Evolutionary conservation across 768 basidiomycete genomes (phyloP), one percentile per base, ranked within the genome.

Genomic region (Lactarius pseudohatsudake): DNA sequence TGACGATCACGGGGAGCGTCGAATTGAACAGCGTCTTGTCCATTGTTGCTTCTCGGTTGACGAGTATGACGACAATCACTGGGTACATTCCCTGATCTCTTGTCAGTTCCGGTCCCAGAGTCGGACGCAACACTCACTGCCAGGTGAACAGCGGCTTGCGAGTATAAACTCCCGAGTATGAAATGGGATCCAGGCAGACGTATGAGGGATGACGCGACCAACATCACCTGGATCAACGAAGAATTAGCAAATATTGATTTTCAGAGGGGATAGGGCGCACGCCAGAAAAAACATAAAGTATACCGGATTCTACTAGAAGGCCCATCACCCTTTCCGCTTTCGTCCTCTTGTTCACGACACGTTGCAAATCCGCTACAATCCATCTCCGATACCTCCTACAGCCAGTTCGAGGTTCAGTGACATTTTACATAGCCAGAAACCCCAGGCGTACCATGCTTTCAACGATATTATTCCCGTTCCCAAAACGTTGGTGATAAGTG

Each of bases 401-500:
- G 38, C 38, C 38, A 15, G 13, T 7, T 32, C 6, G 32, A 11
- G n/a, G 26, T 11, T 34, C 5, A 28, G 38, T 6, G 11, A 34
- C 7, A 3, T 9, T n/a, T 32, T 56, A 18, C 30, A 8, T 20
- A 11, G 20, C 6, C 18, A 34, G 30, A 34, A n/a, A 53, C 10
- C 3, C 55, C 30, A 34, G 30, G 30, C 57, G 8, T 26, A 58
- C 57, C 57, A 58, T 15, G 57, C 57, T 40, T 58, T 58, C 22
- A 36, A 36, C 22, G 36, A n/a, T 22, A 58, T 40, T 9, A n/a
- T 22, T 8, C 36, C 38, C n/a, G 57, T 58, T 3, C 36, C 57
- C 36, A 58, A 7, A 40, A 38, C 26, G n/a, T 58, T 58, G 2
- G 57, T 58, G 57, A 58, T 40, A 8, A 58, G 57, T n/a, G 57